Percentiles rank a stretch among this genome's conserved stretches.
phyloP scores from a whole-genome alignment of 108 stramenopile species.

The Pseudonitzschia delicatissima region DNA sequence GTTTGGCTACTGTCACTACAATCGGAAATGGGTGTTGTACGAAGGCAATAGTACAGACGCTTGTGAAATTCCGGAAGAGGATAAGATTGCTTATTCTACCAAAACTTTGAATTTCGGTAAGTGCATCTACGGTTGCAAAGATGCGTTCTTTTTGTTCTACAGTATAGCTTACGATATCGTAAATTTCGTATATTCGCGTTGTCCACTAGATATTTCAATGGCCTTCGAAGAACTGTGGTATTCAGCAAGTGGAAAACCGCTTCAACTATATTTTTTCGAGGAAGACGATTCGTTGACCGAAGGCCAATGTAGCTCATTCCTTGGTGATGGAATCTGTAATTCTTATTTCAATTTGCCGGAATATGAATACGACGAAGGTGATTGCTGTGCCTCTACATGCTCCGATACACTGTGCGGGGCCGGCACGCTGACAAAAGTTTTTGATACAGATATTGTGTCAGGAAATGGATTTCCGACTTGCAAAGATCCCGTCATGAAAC shows the following conservation, averaged over 20 bases:
- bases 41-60: not conserved
- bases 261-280: conserved; percentile 6
- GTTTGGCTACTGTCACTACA: not conserved
- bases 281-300: not conserved
- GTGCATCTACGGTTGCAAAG: too few species aligned
- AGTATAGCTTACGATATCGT: not conserved
- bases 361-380: not conserved
- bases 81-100: not conserved
- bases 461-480: conserved; percentile 1
- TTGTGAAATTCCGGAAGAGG: not conserved
- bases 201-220: not conserved
- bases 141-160: too few species aligned
- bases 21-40: not conserved
- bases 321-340: conserved; percentile 5
- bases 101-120: not conserved
- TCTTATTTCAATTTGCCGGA: not conserved
- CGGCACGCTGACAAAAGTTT: not conserved
- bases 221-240: not conserved
- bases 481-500: not conserved
- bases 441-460: not conserved
- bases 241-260: not conserved
- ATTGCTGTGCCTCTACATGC: conserved; percentile 7
- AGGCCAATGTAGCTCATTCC: not conserved
- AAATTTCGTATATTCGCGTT: too few species aligned
- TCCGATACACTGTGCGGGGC: not conserved